A percentile compares a stretch with the other conserved stretches of the same genome.
Conservation (phyloP, 1,139 yeast species). For the Lizanozyma gosingica region DNA sequence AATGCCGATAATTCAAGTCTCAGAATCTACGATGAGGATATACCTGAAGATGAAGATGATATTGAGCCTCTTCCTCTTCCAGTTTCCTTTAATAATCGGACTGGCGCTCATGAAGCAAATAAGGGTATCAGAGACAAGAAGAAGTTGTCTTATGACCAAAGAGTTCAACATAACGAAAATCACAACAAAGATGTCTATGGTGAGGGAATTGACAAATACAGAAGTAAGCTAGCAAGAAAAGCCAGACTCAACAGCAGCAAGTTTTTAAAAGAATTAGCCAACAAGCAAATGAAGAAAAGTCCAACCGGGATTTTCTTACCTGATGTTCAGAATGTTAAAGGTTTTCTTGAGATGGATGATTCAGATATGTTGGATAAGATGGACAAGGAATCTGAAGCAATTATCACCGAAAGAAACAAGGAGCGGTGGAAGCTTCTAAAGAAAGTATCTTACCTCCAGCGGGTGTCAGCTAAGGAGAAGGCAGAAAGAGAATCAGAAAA, state of each 20-base stretch:
- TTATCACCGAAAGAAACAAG: constrained; percentile 37
- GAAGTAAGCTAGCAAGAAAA: constrained; percentile 26
- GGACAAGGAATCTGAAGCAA: constrained; percentile 31
- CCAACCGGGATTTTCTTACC: constrained; percentile 44
- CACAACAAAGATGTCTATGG: constrained; percentile 76
- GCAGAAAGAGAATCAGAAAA: constrained; percentile 24
- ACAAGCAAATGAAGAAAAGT: constrained; percentile 30
- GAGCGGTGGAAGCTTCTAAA: constrained; percentile 66
- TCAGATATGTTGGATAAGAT: constrained; percentile 22
- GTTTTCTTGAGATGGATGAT: constrained; percentile 43
- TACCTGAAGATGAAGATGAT: constrained; percentile 16
- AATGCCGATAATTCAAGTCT: constrained; percentile 11
- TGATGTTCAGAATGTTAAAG: constrained; percentile 43
- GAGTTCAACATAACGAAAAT: constrained; percentile 57
- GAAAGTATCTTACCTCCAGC: constrained; percentile 58
- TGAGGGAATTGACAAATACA: constrained; percentile 57
- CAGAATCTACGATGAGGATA: constrained; percentile 19
- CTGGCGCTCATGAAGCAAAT: constrained; percentile 70
- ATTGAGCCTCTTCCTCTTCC: constrained; percentile 36
- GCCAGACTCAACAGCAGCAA: constrained; percentile 47
- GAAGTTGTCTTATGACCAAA: constrained; percentile 68
- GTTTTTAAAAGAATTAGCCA: constrained; percentile 48
- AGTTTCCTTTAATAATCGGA: constrained; percentile 75
- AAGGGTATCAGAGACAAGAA: constrained; percentile 78
- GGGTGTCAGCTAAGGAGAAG: constrained; percentile 41